Percentiles rank a stretch among this genome's conserved stretches.
These are phyloP conservation scores for Imleria badia DNA, from an alignment of 768 basidiomycete species.

Conservation along the genomic window DNA sequence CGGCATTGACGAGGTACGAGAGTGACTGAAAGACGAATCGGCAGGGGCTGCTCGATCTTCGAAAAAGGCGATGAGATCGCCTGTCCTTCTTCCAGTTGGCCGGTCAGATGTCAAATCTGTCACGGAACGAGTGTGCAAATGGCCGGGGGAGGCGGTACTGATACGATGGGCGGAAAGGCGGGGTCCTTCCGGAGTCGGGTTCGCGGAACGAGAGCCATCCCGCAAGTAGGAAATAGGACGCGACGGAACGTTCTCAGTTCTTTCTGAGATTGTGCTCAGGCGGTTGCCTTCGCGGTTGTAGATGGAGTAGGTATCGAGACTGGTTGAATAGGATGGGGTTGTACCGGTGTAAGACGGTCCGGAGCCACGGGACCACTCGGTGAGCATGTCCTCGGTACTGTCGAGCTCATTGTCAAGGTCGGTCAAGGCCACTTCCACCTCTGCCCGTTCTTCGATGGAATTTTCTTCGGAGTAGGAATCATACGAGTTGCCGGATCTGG, in stretches of 20 bases:
- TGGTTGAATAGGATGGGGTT: slow-evolving; percentile 33
- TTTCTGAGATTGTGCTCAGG: slow-evolving; percentile 77
- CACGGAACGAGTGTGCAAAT: slow-evolving; percentile 51
- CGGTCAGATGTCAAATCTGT: slow-evolving; percentile 55
- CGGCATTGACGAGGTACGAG: slow-evolving; percentile 54
- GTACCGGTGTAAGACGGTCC: slow-evolving; percentile 34
- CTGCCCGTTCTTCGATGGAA: slow-evolving; percentile 43
- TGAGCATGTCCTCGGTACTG: slow-evolving; percentile 61
- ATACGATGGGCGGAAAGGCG: slow-evolving; percentile 47
- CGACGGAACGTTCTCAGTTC: slow-evolving; percentile 63
- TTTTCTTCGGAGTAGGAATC: slow-evolving; percentile 62
- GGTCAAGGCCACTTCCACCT: slow-evolving; percentile 69
- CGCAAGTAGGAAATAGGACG: slow-evolving; percentile 54
- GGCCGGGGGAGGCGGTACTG: slow-evolving; percentile 37
- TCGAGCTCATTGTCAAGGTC: slow-evolving; percentile 68
- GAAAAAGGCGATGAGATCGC: slow-evolving; percentile 73
- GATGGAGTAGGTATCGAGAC: slow-evolving; percentile 39
- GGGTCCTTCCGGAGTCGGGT: slow-evolving; percentile 44
- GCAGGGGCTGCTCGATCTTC: slow-evolving; percentile 51
- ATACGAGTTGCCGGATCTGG: slow-evolving; percentile 36
- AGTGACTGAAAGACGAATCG: slow-evolving; percentile 41
- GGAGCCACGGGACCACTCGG: slow-evolving; percentile 59
- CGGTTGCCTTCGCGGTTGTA: slow-evolving; percentile 44
- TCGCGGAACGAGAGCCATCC: slow-evolving; percentile 31
- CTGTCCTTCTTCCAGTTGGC: slow-evolving; percentile 54